Evolutionary conservation across 345 rosid genomes (phyloP), one percentile per base, ranked within the genome.

Genomic region (Geranium brycei): DNA sequence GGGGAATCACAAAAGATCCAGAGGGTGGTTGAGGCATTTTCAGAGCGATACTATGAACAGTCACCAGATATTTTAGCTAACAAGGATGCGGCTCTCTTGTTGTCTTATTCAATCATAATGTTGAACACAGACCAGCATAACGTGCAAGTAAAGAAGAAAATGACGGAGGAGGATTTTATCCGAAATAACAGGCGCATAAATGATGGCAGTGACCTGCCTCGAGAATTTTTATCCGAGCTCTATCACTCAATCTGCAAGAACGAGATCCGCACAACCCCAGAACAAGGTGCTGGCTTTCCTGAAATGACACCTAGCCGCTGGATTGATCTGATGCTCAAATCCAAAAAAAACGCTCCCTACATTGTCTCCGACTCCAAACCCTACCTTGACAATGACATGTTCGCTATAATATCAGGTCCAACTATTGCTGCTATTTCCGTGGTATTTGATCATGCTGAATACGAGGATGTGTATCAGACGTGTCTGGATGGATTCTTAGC

Each of bases 291-390:
- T 76, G 92, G 88, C 71, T 91, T 76, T 75, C 90, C 95, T 68
- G 99, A 91, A 69, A 91, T 93, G 99, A 93, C 81, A 61, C 97
- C 95, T n/a, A 93, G 99, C 70, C 99, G 96, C 65, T 93, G 99
- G 99, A 93, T 88, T 69, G 97, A 93, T 80, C 79, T 93, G 75
- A 83, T 93, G 96, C 97, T 82, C 81, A 93, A 91, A 75, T 91
- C 95, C 63, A 88, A 79, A 82, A 88, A 86, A 85, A 83, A 95
- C 18, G 84, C 99, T 62, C 96, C 97, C 1, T 90, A 77, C 69
- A 85, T 90, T 70, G 58, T 85, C 60, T 81, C 92, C 57, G 86
- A 93, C 79, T 87, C 92, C 64, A 77, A 76, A 77, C 84, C 97
- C 67, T 79, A 86, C 80, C 97, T 90, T 69, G 99, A 93, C 68